Conservation (phyloP, 805 yeast species). For the Saturnispora sekii region DNA sequence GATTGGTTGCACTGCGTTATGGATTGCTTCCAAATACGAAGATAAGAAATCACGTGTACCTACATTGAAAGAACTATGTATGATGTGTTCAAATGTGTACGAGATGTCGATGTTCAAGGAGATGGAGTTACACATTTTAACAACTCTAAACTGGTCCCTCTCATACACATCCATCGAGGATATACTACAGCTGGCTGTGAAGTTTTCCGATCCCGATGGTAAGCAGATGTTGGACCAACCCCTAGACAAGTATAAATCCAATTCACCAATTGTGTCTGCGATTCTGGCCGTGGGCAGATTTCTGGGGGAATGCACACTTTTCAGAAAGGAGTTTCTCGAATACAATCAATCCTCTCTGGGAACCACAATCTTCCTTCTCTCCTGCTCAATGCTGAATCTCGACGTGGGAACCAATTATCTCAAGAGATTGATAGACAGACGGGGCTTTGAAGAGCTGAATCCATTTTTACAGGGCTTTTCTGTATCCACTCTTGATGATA, state of each 20-base stretch:
- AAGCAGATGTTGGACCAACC: slow-evolving; percentile 22
- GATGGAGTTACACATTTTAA: slow-evolving; percentile 36
- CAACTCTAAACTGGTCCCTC: slow-evolving; percentile 32
- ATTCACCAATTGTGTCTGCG: slow-evolving; percentile 37
- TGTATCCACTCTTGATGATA: slow-evolving; percentile 27
- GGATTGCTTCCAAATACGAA: slow-evolving; percentile 83
- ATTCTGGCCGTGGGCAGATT: slow-evolving; percentile 46
- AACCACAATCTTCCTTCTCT: slow-evolving; percentile 42
- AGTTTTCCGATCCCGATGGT: slow-evolving; percentile 27
- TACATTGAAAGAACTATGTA: slow-evolving; percentile 40
- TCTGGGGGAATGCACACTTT: slow-evolving; percentile 44
- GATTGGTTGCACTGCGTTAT: slow-evolving; percentile 82
- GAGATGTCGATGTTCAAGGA: slow-evolving; percentile 38
- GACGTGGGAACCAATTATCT: slow-evolving; percentile 31
- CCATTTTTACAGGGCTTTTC: slow-evolving; percentile 24
- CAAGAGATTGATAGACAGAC: not conserved
- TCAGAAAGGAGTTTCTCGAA: slow-evolving; percentile 36
- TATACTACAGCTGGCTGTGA: slow-evolving; percentile 34
- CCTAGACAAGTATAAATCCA: slow-evolving; percentile 20
- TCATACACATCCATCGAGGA: slow-evolving; percentile 45
- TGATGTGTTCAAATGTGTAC: slow-evolving; percentile 51
- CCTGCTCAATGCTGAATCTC: slow-evolving; percentile 43
- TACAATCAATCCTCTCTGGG: slow-evolving; percentile 37
- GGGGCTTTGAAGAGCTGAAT: slow-evolving; percentile 28
- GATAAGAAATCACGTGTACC: slow-evolving; percentile 53